Evolutionary conservation across 371 early-diverging fungal species (phyloP), one percentile per base, ranked within the genome.

Genomic region (Mucor velutinosus): DNA sequence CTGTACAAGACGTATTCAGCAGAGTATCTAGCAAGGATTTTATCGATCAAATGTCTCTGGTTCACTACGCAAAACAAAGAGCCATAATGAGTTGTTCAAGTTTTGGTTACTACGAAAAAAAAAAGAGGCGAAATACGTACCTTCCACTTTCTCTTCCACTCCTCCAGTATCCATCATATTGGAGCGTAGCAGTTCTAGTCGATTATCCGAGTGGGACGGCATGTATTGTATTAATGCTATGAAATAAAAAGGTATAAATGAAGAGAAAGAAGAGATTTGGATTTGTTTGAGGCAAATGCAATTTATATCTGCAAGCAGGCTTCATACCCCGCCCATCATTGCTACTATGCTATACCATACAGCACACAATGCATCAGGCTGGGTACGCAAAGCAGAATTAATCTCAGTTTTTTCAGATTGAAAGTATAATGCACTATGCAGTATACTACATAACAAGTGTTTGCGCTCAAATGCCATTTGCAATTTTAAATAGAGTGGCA

Each of bases 21-120:
- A 4, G 93, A 92, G 33, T 86, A 89, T 76, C 96, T 84, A 17
- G 94, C 95, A 15, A 95, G 81, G 45, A 96, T 94, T 84, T 97
- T 95, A 78, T 97, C 97, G 67, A 97, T 95, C 47, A 97, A 84
- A 74, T 94, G 94, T 27, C 97, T 86, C 75, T 95, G 96, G 77
- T 97, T 95, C 4, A 94, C 94, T 83, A 62, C 12, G 68, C 43
- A 39, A 15, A 12, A 23, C 3, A 58, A 55, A 45, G 10, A 64
- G 21, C 57, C 37, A 35, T 35, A 12, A 35, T 12, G 12, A 35
- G 37, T 35, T 35, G 37, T 33, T 33, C 1, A 35, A 12, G 33
- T 33, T 33, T 33, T 33, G 33, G 33, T 33, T 33, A 12, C 37
- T 35, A 7, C 12, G 12, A 35, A 12, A 7, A 3, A 35, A 35